phyloP scores from a whole-genome alignment of 164 flowering plant species.

The Warburgia ugandensis region DNA sequence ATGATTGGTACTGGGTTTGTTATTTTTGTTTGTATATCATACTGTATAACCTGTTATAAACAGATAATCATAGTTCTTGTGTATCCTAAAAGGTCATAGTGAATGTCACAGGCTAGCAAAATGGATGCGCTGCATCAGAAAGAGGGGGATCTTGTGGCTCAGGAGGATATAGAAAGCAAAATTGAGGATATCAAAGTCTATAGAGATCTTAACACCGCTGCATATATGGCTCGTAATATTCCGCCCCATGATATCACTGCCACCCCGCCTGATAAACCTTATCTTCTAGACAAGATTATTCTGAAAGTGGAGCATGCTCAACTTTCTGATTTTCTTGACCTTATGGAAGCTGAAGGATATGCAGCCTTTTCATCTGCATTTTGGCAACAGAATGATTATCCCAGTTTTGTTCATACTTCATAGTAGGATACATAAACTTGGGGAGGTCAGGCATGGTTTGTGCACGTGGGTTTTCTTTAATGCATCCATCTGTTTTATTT shows the following conservation, averaged over 20 bases:
- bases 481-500: not conserved
- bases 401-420: slow-evolving; percentile 62
- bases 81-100: not conserved
- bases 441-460: slow-evolving; percentile 43
- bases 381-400: slow-evolving; percentile 25
- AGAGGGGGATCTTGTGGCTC: slow-evolving; percentile 27
- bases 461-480: not conserved
- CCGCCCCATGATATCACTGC: slow-evolving; percentile 71
- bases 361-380: slow-evolving; percentile 9
- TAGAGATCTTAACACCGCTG: slow-evolving; percentile 30
- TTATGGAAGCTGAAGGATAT: slow-evolving; percentile 22
- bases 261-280: slow-evolving; percentile 53
- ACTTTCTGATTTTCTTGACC: slow-evolving; percentile 46
- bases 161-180: slow-evolving; percentile 23
- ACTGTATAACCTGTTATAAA: too few relatives aligned
- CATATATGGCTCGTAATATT: slow-evolving; percentile 33
- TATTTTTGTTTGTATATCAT: too few relatives aligned
- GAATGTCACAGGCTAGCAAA: slow-evolving; percentile 41
- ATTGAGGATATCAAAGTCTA: slow-evolving; percentile 26
- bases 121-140: slow-evolving; percentile 17
- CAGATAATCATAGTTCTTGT: too few relatives aligned
- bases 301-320: slow-evolving; percentile 52
- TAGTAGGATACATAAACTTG: slow-evolving; percentile 43
- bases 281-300: slow-evolving; percentile 73
- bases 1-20: too few relatives aligned